Conservation (phyloP, 2,329 filamentous ascomycete species). For the Plectosphaerella plurivora region DNA sequence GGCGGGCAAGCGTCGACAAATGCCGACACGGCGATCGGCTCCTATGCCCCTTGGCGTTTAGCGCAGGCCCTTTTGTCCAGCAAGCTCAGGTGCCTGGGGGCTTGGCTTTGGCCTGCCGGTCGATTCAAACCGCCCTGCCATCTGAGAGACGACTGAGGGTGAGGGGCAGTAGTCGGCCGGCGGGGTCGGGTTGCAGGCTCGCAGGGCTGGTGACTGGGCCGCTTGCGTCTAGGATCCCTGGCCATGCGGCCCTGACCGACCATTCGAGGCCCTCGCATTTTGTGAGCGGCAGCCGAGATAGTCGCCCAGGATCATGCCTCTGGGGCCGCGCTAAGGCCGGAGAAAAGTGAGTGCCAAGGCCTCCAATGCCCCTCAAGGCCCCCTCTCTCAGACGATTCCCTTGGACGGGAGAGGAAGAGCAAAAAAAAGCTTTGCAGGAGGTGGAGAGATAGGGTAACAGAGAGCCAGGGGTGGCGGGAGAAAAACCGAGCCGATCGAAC, state of each 20-base stretch:
- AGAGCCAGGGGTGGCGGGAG: too few relatives aligned
- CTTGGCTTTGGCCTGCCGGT: background rate
- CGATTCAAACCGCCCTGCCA: background rate
- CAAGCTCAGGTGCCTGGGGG: too few relatives aligned
- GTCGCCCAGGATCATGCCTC: background rate
- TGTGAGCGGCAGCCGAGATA: background rate
- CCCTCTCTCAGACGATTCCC: too few relatives aligned
- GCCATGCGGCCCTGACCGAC: too few relatives aligned
- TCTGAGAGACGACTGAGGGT: background rate
- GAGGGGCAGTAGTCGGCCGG: background rate
- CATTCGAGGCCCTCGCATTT: too few relatives aligned
- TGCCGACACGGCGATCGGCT: slow-evolving; percentile 15
- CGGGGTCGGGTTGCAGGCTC: background rate
- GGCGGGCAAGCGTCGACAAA: slow-evolving; percentile 6
- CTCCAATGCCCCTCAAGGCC: too few relatives aligned
- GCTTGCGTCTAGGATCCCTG: too few relatives aligned
- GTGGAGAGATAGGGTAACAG: too few relatives aligned
- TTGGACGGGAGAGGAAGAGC: too few relatives aligned
- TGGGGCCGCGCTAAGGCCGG: background rate
- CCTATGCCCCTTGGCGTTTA: slow-evolving; percentile 15
- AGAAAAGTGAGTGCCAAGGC: background rate
- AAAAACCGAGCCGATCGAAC: too few relatives aligned
- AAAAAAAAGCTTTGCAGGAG: too few relatives aligned
- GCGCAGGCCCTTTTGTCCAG: background rate
- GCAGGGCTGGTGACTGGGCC: background rate